Evolutionary conservation across 805 yeast species (phyloP), one percentile per base, ranked within the genome.

Genomic region (Wickerhamiella musiphila): DNA sequence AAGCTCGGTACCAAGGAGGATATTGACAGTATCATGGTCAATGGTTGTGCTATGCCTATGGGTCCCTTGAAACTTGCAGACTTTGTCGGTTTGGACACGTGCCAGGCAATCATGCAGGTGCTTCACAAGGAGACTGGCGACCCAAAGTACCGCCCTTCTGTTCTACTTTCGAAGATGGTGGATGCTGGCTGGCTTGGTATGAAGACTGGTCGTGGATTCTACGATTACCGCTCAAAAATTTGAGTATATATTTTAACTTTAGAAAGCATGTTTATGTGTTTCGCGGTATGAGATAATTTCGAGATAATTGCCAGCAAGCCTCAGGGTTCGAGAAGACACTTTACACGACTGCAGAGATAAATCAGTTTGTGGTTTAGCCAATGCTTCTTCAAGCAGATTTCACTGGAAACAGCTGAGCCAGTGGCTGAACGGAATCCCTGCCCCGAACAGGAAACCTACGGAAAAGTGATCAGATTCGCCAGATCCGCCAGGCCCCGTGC

Each of bases 11-110:
- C 39, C 20, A 47, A 51, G 35, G 61, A 59, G 36, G 62, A 57
- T 36, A 57, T 59, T 33, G 64, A 59, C 45, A 54, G 42, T 38
- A 59, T 59, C 41, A 58, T 59, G 63, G 54, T 51, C 45, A 57
- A 56, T 37, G 64, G 65, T 17, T 59, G 64, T 37, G 65, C 63
- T 17, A 54, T 59, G 61, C 64, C 64, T 16, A 57, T 59, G 62
- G 64, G 64, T 5, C 64, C 64, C 3, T 42, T 59, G 19, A 55
- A 52, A 11, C 47, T 59, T 18, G 64, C 64, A 12, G 64, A 59
- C 37, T 57, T 59, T 35, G 56, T 59, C 33, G 64, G 64, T 14
- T 51, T 60, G 13, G 64, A 59, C 39, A 59, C 64, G 6, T 57
- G 61, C 31, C 46, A 57, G 26, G 55, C 62, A 18, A 58, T 59